Evolutionary conservation across 2,329 filamentous ascomycete species (phyloP), one percentile per base, ranked within the genome.

Genomic region (Hymenoscyphus repandus): DNA sequence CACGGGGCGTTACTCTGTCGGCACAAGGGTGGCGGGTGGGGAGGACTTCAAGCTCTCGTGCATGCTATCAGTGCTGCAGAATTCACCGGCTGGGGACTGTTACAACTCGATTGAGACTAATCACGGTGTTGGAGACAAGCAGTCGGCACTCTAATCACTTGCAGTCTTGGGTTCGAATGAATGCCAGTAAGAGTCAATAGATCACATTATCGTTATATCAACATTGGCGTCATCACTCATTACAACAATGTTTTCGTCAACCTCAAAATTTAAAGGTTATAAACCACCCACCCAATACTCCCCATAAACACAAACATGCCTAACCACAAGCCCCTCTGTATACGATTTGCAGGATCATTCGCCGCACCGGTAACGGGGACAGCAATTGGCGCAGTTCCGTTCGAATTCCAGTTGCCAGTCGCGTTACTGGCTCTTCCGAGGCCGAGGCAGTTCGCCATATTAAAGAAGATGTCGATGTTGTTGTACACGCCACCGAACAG

Each of bases 381-480:
- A 18, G 48, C 12, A 3, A 44, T 40, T 1, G 52, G 37, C 6
- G 20, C 50, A 5, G 43, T 9, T 2, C 31, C 30, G 5, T 51
- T 47, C 7, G 39, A 31, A 38, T 44, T 57, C 9, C 18, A 49
- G 5, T 34, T 41, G 5, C 52, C 56, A 1, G 55, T 56, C 5
- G 38, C 45, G 20, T 55, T 57, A 41, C 47, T 53, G 1, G 45
- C 15, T 15, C 57, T 51, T n/a, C 53, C 59, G 18, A 63, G 58
- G 22, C 62, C 59, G 15, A 63, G 46, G 45, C 60, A 64, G 33
- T 60, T 57, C 0, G 61, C 62, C 55, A 90, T 87, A 67, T 83
- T 82, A 70, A 83, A 90, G 62, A 90, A 90, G 57, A 90, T 73
- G 56, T 90, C 86, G 41, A 88, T 78, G 64, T 82, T 86, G 67